Conservation (phyloP, 2,329 filamentous ascomycete genomes). For the Botrytis elliptica region DNA sequence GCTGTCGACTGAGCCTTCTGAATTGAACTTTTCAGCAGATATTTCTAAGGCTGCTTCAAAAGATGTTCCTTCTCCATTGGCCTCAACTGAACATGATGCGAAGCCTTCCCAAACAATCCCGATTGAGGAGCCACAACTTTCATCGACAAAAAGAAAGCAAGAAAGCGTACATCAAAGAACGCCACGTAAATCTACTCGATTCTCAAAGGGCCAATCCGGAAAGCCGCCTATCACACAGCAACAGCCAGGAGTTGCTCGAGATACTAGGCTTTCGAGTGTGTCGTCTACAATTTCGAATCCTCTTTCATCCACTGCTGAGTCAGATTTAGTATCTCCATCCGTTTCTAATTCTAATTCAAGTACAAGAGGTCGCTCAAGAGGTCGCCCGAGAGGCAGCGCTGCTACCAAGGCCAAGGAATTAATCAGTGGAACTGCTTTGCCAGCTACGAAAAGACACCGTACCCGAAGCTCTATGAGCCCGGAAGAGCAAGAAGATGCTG, state of each 20-base stretch:
- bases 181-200: slow-evolving; percentile 17
- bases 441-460: slow-evolving; percentile 3
- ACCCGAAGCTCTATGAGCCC: background rate
- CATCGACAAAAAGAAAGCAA: background rate
- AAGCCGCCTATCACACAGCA: background rate
- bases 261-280: background rate
- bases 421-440: background rate
- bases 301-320: slow-evolving; percentile 1
- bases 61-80: background rate
- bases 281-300: slow-evolving; percentile 5
- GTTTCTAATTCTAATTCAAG: background rate
- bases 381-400: background rate
- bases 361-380: background rate
- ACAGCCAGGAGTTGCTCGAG: background rate
- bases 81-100: background rate
- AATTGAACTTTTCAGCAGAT: background rate
- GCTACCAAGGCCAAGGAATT: background rate
- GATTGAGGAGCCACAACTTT: background rate
- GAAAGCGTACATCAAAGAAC: background rate
- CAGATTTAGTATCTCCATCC: background rate
- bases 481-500: background rate
- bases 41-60: background rate
- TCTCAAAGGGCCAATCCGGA: slow-evolving; percentile 5
- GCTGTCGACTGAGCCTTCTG: background rate
- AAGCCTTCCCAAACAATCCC: background rate